Evolutionary conservation across 768 basidiomycete genomes (phyloP).

Genomic region (Brasilioporus rufonigricans): DNA sequence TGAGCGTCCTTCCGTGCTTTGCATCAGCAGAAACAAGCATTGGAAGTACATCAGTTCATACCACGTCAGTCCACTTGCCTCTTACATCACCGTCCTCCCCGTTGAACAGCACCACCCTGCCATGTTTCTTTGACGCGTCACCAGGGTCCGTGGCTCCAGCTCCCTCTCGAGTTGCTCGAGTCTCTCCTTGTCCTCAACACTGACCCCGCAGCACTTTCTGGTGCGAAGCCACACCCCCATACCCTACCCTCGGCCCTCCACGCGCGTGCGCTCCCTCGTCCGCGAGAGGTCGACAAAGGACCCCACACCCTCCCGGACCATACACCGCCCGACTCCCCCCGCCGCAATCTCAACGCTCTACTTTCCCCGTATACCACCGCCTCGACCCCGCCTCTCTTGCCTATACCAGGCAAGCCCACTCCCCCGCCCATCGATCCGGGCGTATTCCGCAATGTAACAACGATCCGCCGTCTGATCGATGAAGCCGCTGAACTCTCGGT

Average conservation of each 20-base stretch:
- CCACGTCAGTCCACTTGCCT: slow-evolving; percentile 54
- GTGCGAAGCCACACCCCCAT: slow-evolving; percentile 43
- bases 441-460: slow-evolving; percentile 72
- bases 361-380: slow-evolving; percentile 32
- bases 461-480: slow-evolving; percentile 80
- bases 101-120: not conserved
- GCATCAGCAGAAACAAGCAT: slow-evolving; percentile 91
- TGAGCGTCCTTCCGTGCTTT: slow-evolving; percentile 62
- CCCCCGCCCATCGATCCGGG: slow-evolving; percentile 91
- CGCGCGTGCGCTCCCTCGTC: slow-evolving; percentile 23
- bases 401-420: slow-evolving; percentile 62
- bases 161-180: slow-evolving; percentile 82
- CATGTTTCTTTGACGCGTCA: not conserved
- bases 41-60: slow-evolving; percentile 93
- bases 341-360: slow-evolving; percentile 33
- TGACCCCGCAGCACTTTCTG: slow-evolving; percentile 63
- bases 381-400: slow-evolving; percentile 46
- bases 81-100: slow-evolving; percentile 1
- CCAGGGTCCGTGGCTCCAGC: slow-evolving; percentile 90
- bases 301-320: slow-evolving; percentile 35
- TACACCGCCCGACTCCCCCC: slow-evolving; percentile 47
- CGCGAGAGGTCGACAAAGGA: slow-evolving; percentile 42
- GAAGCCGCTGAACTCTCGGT: slow-evolving; percentile 88
- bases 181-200: slow-evolving; percentile 76
- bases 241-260: slow-evolving; percentile 22